phyloP scores from a whole-genome alignment of 2,329 filamentous ascomycete genomes.

The Trichoderma koningii region DNA sequence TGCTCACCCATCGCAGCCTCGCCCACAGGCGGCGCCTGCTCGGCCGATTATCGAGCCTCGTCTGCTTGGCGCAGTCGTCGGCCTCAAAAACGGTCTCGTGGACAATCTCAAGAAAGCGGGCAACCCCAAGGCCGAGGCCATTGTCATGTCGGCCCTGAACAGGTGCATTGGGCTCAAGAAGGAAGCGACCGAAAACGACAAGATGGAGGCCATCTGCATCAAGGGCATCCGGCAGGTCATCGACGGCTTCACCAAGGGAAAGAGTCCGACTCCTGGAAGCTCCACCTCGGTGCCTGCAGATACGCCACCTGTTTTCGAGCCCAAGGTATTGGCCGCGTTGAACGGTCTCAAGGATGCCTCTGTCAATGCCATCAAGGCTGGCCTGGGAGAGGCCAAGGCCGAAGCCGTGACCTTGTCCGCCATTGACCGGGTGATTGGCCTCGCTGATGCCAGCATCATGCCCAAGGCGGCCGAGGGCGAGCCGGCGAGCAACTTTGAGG shows the following conservation, averaged over 20 bases:
- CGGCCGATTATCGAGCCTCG: constrained; percentile 49
- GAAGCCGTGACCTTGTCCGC: constrained; percentile 53
- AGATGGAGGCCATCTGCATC: constrained; percentile 51
- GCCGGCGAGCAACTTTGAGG: constrained; percentile 41
- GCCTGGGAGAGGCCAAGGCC: constrained; percentile 46
- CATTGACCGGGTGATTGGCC: constrained; percentile 53
- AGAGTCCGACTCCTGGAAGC: constrained; percentile 40
- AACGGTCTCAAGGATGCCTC: constrained; percentile 51
- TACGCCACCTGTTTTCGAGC: constrained; percentile 40
- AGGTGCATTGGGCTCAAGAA: constrained; percentile 53
- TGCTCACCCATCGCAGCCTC: constrained; percentile 34
- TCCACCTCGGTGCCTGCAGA: constrained; percentile 32
- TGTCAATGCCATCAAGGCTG: constrained; percentile 45
- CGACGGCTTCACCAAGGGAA: constrained; percentile 46
- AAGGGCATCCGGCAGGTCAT: constrained; percentile 48
- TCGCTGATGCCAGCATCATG: constrained; percentile 48
- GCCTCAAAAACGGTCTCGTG: constrained; percentile 51
- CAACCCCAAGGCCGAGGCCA: constrained; percentile 47
- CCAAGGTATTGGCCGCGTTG: constrained; percentile 47
- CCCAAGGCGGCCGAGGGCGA: constrained; percentile 41
- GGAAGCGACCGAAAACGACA: constrained; percentile 47
- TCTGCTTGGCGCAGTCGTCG: constrained; percentile 46
- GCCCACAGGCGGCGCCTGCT: constrained; percentile 34
- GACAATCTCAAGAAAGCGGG: constrained; percentile 49
- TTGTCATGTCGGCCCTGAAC: constrained; percentile 57